Evolutionary conservation across 148 eudicot genomes (phyloP), one percentile per base, ranked within the genome.

Genomic region (Cornus suecica): DNA sequence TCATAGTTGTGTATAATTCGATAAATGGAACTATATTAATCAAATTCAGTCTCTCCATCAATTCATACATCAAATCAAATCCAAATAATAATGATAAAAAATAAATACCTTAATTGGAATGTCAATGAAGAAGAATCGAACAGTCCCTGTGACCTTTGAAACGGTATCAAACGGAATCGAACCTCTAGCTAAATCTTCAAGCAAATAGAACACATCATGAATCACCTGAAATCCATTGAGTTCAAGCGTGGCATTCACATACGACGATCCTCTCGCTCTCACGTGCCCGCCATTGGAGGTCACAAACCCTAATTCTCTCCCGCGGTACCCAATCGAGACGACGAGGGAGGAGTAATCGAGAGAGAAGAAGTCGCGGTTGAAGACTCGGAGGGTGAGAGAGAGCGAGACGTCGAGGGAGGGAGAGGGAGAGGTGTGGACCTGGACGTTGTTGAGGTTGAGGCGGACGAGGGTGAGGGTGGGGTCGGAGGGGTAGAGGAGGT

Each of bases 111-210:
- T 65, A 75, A 88, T 79, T 1, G 92, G 90, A 70, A 86, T 28
- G 1, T 77, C 56, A 13, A 85, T 1, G 30, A 85, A 83, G 20
- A 85, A 69, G 18, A 89, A 25, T 0, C 83, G 83, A 22, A 85
- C 69, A 5, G 70, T 29, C 0, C 92, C 92, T 3, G 66, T 16
- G 24, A 89, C 76, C 30, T 25, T 26, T 0, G 90, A 83, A 62
- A 77, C 77, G 56, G 92, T 86, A 85, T 88, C 92, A 63, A 86
- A 88, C 0, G 87, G 87, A 22, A 89, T 83, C 56, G 71, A 76
- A 22, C 90, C 92, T 61, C 71, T 66, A 25, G 92, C 88, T 63
- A 88, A 71, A 79, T 89, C 92, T 28, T 78, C 87, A 29, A 89
- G 72, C 75, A 89, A 78, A 34, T 87, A 85, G 26, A 89, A 24